Evolutionary conservation across 495 filamentous ascomycete genomes (phyloP).

Genomic region (Talaromyces liani): DNA sequence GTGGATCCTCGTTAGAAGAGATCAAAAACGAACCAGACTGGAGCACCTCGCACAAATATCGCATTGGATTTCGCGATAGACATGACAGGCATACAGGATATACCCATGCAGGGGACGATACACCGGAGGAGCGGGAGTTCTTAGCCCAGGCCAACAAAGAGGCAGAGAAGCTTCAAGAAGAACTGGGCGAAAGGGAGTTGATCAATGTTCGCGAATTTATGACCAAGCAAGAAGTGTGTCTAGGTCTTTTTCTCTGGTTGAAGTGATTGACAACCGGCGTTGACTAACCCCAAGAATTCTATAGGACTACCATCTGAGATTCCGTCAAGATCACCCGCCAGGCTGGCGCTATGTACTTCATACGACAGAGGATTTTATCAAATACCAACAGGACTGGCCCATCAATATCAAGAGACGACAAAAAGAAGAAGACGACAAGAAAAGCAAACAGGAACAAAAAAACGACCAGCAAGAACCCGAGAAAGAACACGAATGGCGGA

Average conservation of each 20-base stretch:
- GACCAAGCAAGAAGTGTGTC: conserved; percentile 12
- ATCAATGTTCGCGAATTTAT: conserved; percentile 15
- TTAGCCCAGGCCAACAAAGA: conserved; percentile 6
- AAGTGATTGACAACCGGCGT: neutral
- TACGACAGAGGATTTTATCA: conserved; percentile 15
- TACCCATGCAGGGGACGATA: conserved; percentile 13
- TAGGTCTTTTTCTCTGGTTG: neutral
- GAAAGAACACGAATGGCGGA: conserved; percentile 12
- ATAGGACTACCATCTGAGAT: conserved; percentile 14
- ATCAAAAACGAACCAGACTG: conserved; percentile 17
- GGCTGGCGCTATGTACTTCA: conserved; percentile 16
- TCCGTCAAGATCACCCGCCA: conserved; percentile 13
- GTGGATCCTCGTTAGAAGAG: conserved; percentile 3
- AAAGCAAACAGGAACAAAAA: conserved; percentile 8
- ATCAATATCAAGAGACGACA: conserved; percentile 14
- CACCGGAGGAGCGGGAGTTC: neutral
- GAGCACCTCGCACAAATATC: conserved; percentile 11
- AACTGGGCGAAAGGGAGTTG: conserved; percentile 12
- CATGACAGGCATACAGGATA: conserved; percentile 12
- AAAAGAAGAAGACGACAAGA: conserved; percentile 1
- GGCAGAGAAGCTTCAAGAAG: conserved; percentile 17
- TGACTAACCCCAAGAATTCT: neutral
- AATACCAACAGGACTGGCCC: conserved; percentile 12
- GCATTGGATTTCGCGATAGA: conserved; percentile 10
- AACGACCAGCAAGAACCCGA: conserved; percentile 8